Conservation (phyloP, 331 rosid genomes). For the Quercus tomentella region DNA sequence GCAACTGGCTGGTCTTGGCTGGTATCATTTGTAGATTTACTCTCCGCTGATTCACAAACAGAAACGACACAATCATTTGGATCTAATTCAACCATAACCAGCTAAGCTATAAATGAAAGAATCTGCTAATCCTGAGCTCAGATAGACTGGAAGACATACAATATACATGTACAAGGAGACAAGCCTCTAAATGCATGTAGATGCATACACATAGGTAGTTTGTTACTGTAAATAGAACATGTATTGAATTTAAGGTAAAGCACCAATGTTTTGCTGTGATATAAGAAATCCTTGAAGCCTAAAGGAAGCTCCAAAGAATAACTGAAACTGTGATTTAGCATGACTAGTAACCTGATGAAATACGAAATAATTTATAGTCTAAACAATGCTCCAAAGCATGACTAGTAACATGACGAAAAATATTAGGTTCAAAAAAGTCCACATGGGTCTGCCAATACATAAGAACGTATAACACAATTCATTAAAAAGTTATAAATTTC, state of each 20-base stretch:
- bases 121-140: neutral
- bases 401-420: no score
- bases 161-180: neutral
- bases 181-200: neutral
- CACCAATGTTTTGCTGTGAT: neutral
- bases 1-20: conserved; percentile 16
- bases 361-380: no score
- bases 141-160: neutral
- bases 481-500: no score
- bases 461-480: no score
- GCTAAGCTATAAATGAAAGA: neutral
- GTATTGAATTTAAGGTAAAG: neutral
- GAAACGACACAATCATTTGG: neutral
- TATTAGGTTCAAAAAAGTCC: no score
- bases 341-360: no score
- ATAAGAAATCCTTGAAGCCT: no score
- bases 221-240: neutral
- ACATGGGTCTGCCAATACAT: no score
- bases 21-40: conserved; percentile 18
- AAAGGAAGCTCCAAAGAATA: no score
- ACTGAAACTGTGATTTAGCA: no score
- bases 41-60: conserved; percentile 19
- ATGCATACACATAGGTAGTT: neutral
- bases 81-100: neutral
- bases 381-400: no score